phyloP scores from a whole-genome alignment of 257 asterid genomes.

The Solanum infundibuliforme region DNA sequence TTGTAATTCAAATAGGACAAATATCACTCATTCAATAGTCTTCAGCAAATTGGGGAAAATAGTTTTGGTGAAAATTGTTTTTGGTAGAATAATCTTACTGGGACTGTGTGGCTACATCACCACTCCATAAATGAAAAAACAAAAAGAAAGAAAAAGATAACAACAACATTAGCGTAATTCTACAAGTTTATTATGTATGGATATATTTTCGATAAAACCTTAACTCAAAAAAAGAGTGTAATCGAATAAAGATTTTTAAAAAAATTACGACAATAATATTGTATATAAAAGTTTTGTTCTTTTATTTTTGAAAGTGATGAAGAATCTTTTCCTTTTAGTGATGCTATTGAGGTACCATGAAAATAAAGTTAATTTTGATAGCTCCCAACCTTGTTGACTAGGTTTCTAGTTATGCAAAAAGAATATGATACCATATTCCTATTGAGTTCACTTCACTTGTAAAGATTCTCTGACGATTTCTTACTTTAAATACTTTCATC shows the following conservation, averaged over 20 bases:
- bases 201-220: background rate
- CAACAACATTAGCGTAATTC: background rate
- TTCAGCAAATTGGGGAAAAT: background rate
- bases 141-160: background rate
- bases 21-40: background rate
- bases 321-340: background rate
- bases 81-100: background rate
- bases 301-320: background rate
- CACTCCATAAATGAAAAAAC: background rate
- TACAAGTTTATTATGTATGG: background rate
- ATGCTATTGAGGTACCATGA: background rate
- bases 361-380: background rate
- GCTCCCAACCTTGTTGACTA: background rate
- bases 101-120: background rate
- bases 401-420: background rate
- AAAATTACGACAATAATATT: background rate
- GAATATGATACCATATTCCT: slow-evolving; percentile 9
- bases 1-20: background rate
- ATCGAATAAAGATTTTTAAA: background rate
- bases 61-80: no score
- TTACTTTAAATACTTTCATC: background rate
- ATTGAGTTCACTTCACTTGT: background rate
- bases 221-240: background rate
- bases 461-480: slow-evolving; percentile 7
- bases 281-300: background rate